Evolutionary conservation across 2,329 filamentous ascomycete species (phyloP), one percentile per base, ranked within the genome.

Genomic region (Fusarium nygamai): DNA sequence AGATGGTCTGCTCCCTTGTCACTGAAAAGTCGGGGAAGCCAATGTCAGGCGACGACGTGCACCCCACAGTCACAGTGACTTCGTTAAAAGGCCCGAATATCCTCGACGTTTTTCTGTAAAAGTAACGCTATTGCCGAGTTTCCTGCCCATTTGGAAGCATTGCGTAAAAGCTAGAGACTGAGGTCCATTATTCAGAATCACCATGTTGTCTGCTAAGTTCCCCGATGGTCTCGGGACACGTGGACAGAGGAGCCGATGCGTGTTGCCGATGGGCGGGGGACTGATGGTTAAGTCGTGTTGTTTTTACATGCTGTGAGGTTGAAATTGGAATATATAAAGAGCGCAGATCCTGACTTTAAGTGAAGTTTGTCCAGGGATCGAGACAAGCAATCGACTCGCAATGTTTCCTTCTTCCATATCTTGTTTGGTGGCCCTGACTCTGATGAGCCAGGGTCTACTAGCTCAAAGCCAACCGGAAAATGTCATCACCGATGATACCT

Each of bases 1-100:
- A 39, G 17, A 47, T 67, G 64, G 61, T 12, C 36, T 67, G 64
- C 58, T 61, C 36, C 34, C 36, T 34, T 11, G 57, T 50, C 17
- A 11, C 17, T 10, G 16, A 43, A 48, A 44, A 62, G 31, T 51
- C 38, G 44, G 44, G 44, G 33, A 61, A 24, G 8, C 29, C 48
- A 43, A 34, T 33, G 27, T 64, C 43, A 64, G 41, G 29, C 43
- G 61, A 61, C 41, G 31, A n/a, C 19, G 20, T 20, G 14, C 16
- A 46, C 39, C 34, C 56, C 54, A 31, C 41, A 61, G 34, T 47
- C 43, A 60, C 60, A 36, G 60, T 54, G 48, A 64, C 31, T 27
- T 38, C 7, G 50, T n/a, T 19, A 66, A 66, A 64, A 53, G 63
- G 63, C 47, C 63, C 63, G 63, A 66, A 56, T 66, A 20, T 41